These are phyloP conservation scores for Penicillium freii DNA, from an alignment of 2,329 filamentous ascomycete genomes.

Conservation along the genomic window DNA sequence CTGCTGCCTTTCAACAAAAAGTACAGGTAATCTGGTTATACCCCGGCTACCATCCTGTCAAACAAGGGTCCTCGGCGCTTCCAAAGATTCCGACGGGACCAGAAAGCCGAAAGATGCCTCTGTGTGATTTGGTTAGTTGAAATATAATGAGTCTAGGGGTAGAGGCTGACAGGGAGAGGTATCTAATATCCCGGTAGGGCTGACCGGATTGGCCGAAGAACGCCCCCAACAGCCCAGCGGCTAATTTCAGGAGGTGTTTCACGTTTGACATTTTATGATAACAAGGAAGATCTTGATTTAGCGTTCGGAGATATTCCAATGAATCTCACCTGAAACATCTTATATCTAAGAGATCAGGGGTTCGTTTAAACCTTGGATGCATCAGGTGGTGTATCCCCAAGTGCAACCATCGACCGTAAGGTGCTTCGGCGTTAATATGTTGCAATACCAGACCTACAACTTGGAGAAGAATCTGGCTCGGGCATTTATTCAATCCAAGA, in stretches of 20 bases:
- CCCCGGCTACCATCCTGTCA: conserved; percentile 10
- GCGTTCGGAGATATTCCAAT: neutral
- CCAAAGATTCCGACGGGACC: neutral
- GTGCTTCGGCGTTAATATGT: neutral
- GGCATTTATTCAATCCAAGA: neutral
- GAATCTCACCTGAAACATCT: neutral
- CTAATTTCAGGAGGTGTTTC: conserved; percentile 2
- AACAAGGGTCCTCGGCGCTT: conserved; percentile 2
- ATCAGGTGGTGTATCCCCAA: neutral
- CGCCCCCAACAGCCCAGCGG: conserved; percentile 3
- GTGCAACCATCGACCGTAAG: neutral
- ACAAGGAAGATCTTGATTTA: neutral
- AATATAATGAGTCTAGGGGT: neutral
- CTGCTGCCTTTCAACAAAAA: neutral
- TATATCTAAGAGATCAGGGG: neutral
- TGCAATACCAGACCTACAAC: neutral
- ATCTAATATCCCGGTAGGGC: neutral
- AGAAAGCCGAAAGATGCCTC: neutral
- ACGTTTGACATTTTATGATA: neutral
- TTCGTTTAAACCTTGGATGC: too few species aligned
- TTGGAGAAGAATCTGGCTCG: too few species aligned
- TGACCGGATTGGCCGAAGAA: conserved; percentile 3
- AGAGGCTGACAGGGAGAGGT: neutral
- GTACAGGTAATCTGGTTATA: neutral
- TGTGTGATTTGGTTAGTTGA: neutral